Evolutionary conservation across 163 green algal genomes (phyloP), one percentile per base, ranked within the genome.

Genomic region (Chlorella variabilis): DNA sequence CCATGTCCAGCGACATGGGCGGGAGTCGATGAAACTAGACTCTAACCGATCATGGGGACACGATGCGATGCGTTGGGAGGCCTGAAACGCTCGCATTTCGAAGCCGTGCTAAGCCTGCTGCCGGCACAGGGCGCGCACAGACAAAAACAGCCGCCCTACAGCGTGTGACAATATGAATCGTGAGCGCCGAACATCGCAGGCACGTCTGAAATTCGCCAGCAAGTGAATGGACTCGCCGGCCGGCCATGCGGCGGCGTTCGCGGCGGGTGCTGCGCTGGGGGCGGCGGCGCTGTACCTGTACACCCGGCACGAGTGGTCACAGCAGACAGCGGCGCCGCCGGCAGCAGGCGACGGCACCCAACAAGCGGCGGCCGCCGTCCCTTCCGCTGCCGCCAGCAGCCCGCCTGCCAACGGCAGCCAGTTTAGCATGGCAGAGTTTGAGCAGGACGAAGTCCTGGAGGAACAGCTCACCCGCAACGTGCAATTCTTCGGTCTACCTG

Each of bases 401-500:
- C 18, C 20, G 2, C 8, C 80, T 7, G 34, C 15, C 79, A 84
- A 25, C 69, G 36, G 68, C 36, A 39, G 51, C 51, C 18, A 27
- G 5, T 36, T 38, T 31, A 29, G 29, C 36, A 27, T 86, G 65
- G 15, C 34, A 7, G 33, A 86, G 2, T 83, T 89, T 36, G 71
- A 83, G 15, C 33, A 56, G 11, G 90, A 94, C 31, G 87, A 91
- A n/a, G 66, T 94, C 23, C n/a, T 94, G 13, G 73, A n/a, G 23
- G 95, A 98, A 85, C 94, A 98, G 69, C 86, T 98, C 51, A 97
- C 95, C 0, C 83, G 95, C 4, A 98, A 98, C 75, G 75, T 95
- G 20, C 96, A 99, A 79, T 99, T 99, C 84, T 99, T 99, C 75
- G 95, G 95, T 0, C 42, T 88, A n/a, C 84, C 93, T 1, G 89